Percentiles rank a stretch among this genome's conserved stretches.
Evolutionary conservation across 2,329 filamentous ascomycete species (phyloP).

Genomic region (Calonectria honghensis): DNA sequence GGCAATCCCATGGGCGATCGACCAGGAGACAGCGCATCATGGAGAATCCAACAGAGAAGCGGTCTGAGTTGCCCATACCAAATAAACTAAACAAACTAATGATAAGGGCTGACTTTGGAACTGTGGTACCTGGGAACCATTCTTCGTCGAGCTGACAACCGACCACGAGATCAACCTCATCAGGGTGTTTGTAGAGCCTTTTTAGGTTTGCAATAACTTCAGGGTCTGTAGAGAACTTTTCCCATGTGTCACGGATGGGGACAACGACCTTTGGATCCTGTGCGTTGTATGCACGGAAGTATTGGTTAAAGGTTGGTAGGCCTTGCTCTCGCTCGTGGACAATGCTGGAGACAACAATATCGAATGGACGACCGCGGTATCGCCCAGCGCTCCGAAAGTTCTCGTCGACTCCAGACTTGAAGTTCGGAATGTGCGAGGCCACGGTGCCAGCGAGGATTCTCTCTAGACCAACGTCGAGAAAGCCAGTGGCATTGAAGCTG

Average conservation of each 20-base stretch:
- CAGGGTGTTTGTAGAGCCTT: constrained; percentile 9
- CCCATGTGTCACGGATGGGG: constrained; percentile 9
- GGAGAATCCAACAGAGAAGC: constrained; percentile 4
- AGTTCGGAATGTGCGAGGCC: constrained; percentile 5
- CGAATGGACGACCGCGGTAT: constrained; percentile 6
- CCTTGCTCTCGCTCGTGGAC: constrained; percentile 20
- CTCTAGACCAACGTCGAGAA: not conserved
- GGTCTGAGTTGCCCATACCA: constrained; percentile 8
- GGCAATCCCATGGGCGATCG: constrained; percentile 8
- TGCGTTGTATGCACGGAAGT: not conserved
- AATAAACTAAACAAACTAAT: constrained; percentile 7
- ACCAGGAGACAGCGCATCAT: constrained; percentile 13
- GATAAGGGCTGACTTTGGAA: constrained; percentile 19
- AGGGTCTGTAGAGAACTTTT: constrained; percentile 6
- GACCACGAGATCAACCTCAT: constrained; percentile 4
- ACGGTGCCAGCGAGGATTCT: not conserved
- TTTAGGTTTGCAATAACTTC: not conserved
- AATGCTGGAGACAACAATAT: not conserved
- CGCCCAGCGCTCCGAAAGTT: constrained; percentile 8
- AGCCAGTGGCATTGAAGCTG: constrained; percentile 3
- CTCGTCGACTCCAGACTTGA: constrained; percentile 17
- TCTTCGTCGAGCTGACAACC: constrained; percentile 10
- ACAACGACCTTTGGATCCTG: constrained; percentile 7
- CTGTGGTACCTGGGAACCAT: constrained; percentile 1
- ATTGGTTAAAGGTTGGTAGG: constrained; percentile 9